Conservation (phyloP, 2,329 filamentous ascomycete species). For the Cephalotrichum gorgonifer region DNA sequence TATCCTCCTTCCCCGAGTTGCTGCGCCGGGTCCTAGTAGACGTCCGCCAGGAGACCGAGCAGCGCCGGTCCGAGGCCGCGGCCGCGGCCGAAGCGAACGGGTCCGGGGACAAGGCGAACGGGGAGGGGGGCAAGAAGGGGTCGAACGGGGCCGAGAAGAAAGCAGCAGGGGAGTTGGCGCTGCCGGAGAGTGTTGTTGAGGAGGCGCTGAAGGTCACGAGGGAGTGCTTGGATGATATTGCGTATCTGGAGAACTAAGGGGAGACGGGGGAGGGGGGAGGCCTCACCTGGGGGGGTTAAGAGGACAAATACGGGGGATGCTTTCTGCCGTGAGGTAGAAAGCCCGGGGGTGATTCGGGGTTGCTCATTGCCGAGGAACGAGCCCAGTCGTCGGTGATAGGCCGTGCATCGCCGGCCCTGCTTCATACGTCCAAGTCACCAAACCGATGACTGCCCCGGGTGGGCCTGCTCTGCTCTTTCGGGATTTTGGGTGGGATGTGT, state of each 20-base stretch:
- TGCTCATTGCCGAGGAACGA: not conserved
- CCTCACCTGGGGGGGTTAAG: not conserved
- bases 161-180: slow-evolving; percentile 37
- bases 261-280: not conserved
- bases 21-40: slow-evolving; percentile 52
- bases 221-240: slow-evolving; percentile 39
- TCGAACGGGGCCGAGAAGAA: slow-evolving; percentile 13
- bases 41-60: slow-evolving; percentile 38
- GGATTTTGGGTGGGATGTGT: too few species aligned
- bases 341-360: too few species aligned
- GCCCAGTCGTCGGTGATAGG: not conserved
- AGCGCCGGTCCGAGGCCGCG: slow-evolving; percentile 15
- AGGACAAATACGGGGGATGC: not conserved
- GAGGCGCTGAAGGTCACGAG: slow-evolving; percentile 50
- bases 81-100: slow-evolving; percentile 3
- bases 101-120: not conserved
- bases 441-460: too few species aligned
- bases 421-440: too few species aligned
- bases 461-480: not conserved
- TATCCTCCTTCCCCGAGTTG: slow-evolving; percentile 50
- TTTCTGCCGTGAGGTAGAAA: too few species aligned
- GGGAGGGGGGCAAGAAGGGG: slow-evolving; percentile 13
- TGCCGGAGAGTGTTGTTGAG: slow-evolving; percentile 48
- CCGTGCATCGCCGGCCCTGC: not conserved
- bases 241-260: not conserved